Conservation (phyloP, 2,329 filamentous ascomycete species). For the Tolypocladium guangdongense region DNA sequence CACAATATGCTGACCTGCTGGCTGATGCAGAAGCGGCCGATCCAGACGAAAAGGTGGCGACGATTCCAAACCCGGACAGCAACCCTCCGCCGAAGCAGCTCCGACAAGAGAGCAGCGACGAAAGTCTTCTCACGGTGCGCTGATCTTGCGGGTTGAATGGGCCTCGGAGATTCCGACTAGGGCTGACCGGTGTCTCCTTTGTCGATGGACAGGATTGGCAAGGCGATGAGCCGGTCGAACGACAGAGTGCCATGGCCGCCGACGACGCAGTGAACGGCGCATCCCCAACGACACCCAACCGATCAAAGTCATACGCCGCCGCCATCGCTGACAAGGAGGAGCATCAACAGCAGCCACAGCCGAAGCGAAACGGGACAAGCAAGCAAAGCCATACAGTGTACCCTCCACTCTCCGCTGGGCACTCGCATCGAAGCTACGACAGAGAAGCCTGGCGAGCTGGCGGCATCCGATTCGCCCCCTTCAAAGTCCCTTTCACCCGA, state of each 20-base stretch:
- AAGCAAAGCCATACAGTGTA: conserved; percentile 11
- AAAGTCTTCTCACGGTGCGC: neutral
- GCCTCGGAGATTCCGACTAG: neutral
- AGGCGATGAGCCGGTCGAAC: neutral
- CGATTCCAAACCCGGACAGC: conserved; percentile 8
- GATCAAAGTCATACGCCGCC: conserved; percentile 10
- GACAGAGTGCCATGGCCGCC: neutral
- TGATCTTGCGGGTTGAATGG: neutral
- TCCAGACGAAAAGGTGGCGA: conserved; percentile 12
- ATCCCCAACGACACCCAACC: neutral
- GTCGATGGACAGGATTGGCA: neutral
- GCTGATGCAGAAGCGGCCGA: conserved; percentile 4
- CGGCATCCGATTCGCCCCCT: conserved; percentile 73
- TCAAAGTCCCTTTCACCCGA: conserved; percentile 59
- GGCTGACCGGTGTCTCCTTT: neutral
- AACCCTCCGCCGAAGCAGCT: conserved; percentile 4
- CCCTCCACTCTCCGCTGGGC: conserved; percentile 14
- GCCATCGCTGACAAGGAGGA: conserved; percentile 6
- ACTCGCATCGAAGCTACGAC: conserved; percentile 11
- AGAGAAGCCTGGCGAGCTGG: conserved; percentile 24
- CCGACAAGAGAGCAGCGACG: conserved; percentile 1
- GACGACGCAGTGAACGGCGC: neutral
- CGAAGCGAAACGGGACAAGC: neutral
- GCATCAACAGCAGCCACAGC: conserved; percentile 2
- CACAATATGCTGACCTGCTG: conserved; percentile 4